Evolutionary conservation across 2,329 filamentous ascomycete genomes (phyloP).

Genomic region (Colletotrichum noveboracense): DNA sequence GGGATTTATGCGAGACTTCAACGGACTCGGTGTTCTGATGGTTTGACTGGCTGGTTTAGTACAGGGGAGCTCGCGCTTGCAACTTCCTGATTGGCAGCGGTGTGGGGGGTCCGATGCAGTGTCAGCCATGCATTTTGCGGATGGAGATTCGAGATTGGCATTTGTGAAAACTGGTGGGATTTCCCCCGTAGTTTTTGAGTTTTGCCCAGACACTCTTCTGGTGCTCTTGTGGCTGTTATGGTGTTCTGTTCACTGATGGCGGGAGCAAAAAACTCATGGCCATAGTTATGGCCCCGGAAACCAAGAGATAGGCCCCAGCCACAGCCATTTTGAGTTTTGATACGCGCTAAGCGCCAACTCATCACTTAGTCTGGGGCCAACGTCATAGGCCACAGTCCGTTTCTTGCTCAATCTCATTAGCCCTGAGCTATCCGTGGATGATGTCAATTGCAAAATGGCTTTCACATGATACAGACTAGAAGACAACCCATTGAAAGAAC

Average conservation of each 20-base stretch:
- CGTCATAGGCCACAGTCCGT: neutral
- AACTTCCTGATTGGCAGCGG: neutral
- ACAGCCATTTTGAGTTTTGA: neutral
- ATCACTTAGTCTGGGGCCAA: neutral
- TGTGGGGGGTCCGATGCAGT: neutral
- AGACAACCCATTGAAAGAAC: neutral
- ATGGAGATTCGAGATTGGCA: neutral
- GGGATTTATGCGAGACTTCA: neutral
- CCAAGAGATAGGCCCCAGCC: neutral
- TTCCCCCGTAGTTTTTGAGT: neutral
- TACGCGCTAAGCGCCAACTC: neutral
- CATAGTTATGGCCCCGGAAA: neutral
- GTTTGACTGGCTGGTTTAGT: neutral
- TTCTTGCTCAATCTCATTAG: neutral
- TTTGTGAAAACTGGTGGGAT: neutral
- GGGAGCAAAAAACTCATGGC: neutral
- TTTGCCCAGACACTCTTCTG: neutral
- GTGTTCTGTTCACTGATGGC: neutral
- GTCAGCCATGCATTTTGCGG: neutral
- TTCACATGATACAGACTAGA: neutral
- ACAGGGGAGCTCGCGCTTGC: neutral
- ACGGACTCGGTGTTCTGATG: neutral
- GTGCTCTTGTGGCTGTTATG: neutral
- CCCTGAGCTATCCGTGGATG: neutral
- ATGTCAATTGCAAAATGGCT: neutral